Evolutionary conservation across 306 rosid genomes (phyloP), one percentile per base, ranked within the genome.

Genomic region (Trifolium repens): DNA sequence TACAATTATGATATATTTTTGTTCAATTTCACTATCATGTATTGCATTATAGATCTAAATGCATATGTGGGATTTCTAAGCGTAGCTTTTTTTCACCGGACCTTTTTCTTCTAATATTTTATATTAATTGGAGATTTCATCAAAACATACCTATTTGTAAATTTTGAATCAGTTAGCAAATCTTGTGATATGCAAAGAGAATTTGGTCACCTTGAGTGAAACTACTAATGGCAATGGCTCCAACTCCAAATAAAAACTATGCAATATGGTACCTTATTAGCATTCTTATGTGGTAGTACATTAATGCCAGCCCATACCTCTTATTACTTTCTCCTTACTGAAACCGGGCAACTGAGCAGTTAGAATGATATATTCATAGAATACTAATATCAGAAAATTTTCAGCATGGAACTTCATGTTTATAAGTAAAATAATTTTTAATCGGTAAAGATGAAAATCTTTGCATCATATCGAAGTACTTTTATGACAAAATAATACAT

Each of bases 391-490:
- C 53, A 55, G 69, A 79, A 35, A 17, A 67, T 53, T 72, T 43
- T 54, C 74, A 5, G 17, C 24, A 16, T 19, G 26, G 35, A n/a
- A 34, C 12, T 73, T 22, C 24, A 22, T 22, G 24, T 22, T 53
- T 79, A 30, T 14, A 17, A 61, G n/a, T 64, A 10, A 73, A 79
- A 34, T 65, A 9, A 27, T 53, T 67, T 44, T 75, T 32, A 73
- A 5, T 1, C 19, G 13, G 64, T 40, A 66, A 40, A 27, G 46
- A 59, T 17, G 47, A 53, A 53, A 62, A 53, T 5, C 0, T 24
- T 10, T 12, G 63, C 37, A 53, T 79, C 4, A 72, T 55, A 19
- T 19, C 34, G 68, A 72, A 64, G 40, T 53, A 10, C 14, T 53
- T 65, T 26, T 47, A 30, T 46, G 71, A 32, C 19, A 72, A 72